Percentiles rank a stretch among this genome's conserved stretches.
Conservation (phyloP, 1,284 basidiomycete species). For the Ceratobasidium sp. region DNA sequence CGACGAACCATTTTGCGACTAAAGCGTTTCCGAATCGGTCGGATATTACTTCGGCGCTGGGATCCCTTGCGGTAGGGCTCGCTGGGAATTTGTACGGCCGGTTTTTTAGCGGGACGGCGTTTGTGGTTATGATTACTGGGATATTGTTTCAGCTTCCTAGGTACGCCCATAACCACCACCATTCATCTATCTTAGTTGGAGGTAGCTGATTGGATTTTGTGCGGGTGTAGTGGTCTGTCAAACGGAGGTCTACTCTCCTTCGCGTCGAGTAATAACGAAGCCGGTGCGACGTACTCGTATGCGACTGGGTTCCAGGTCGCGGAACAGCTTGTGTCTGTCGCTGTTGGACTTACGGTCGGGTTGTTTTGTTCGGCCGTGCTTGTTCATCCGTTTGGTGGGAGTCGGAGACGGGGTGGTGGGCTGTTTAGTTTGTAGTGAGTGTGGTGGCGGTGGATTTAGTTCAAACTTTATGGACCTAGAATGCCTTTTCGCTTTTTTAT, state of each 20-base stretch:
- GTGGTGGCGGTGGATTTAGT: conserved; percentile 53
- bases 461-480: conserved; percentile 48
- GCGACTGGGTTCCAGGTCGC: conserved; percentile 76
- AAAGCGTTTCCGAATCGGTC: conserved; percentile 75
- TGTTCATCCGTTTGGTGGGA: conserved; percentile 63
- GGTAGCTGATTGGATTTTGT: too few species aligned
- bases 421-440: conserved; percentile 53
- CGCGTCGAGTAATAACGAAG: conserved; percentile 66
- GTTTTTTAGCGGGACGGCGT: conserved; percentile 81
- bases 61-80: conserved; percentile 86
- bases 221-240: conserved; percentile 82
- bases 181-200: background rate
- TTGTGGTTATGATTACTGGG: conserved; percentile 75
- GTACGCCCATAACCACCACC: background rate
- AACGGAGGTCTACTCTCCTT: conserved; percentile 87
- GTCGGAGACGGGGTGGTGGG: conserved; percentile 57
- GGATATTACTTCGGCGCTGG: conserved; percentile 80
- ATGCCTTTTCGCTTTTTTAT: conserved; percentile 44
- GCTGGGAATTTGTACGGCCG: conserved; percentile 87
- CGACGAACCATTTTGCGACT: conserved; percentile 79
- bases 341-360: conserved; percentile 78
- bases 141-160: conserved; percentile 38
- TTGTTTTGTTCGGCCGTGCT: conserved; percentile 66
- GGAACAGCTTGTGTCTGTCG: conserved; percentile 72
- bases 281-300: conserved; percentile 66